Percentiles rank a stretch among this genome's conserved stretches.
phyloP scores from a whole-genome alignment of 768 basidiomycete genomes.

The Trichaptum fuscoviolaceum region DNA sequence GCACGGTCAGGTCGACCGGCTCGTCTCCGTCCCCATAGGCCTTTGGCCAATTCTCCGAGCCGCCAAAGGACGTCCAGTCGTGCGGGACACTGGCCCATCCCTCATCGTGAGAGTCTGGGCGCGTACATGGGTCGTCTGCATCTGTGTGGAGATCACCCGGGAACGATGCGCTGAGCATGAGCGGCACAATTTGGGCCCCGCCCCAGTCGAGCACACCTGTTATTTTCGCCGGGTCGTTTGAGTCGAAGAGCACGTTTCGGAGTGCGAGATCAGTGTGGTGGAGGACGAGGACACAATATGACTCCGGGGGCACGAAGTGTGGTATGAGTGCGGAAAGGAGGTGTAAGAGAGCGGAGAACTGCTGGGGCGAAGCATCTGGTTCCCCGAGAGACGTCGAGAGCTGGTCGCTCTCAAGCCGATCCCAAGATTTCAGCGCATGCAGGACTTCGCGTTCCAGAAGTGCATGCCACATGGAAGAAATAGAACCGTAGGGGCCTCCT shows the following conservation, averaged over 20 bases:
- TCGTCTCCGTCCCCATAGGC: not conserved
- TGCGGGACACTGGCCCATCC: constrained; percentile 6
- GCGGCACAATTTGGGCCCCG: constrained; percentile 9
- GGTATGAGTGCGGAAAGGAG: constrained; percentile 8
- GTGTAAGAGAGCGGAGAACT: constrained; percentile 7
- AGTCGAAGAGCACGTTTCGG: constrained; percentile 9
- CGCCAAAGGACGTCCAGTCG: constrained; percentile 11
- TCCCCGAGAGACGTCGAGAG: constrained; percentile 4
- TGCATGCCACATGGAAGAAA: constrained; percentile 4
- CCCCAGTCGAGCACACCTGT: constrained; percentile 11
- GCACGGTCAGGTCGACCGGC: constrained; percentile 4
- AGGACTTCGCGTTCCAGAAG: constrained; percentile 4
- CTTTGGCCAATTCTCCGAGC: constrained; percentile 1
- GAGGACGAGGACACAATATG: constrained; percentile 7
- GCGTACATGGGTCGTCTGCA: constrained; percentile 8
- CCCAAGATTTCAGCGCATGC: constrained; percentile 6
- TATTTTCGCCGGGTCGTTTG: constrained; percentile 7
- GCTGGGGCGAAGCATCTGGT: constrained; percentile 1
- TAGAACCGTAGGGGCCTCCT: constrained; percentile 6
- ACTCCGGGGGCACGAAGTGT: constrained; percentile 4
- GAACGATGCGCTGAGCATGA: constrained; percentile 10
- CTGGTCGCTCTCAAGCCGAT: constrained; percentile 3
- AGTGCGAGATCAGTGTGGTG: constrained; percentile 11
- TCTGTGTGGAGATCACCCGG: constrained; percentile 8
- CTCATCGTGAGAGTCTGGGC: constrained; percentile 8